Conservation (phyloP, 306 rosid genomes). For the Trifolium dubium region DNA sequence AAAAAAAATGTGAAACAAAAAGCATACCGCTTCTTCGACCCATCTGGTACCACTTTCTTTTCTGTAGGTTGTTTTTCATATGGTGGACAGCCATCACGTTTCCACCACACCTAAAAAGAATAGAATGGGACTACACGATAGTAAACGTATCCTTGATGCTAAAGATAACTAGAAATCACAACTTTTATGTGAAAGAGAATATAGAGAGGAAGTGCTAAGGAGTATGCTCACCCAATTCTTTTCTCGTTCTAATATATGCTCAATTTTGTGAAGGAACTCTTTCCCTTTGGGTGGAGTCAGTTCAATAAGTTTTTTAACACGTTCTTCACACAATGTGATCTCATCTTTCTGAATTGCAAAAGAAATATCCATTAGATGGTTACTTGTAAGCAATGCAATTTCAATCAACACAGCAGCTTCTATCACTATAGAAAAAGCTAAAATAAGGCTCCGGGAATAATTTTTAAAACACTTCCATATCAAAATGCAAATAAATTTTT, state of each 20-base stretch:
- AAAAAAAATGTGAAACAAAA: conserved; percentile 26
- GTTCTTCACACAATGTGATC: conserved; percentile 81
- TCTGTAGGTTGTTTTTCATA: conserved; percentile 84
- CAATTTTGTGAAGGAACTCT: conserved; percentile 79
- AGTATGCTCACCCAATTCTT: conserved; percentile 84
- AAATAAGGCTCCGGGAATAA: neutral
- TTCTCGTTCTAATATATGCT: conserved; percentile 92
- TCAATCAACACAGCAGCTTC: conserved; percentile 32
- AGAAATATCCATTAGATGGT: conserved; percentile 26
- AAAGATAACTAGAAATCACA: conserved; percentile 9
- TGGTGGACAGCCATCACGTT: conserved; percentile 94
- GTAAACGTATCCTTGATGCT: conserved; percentile 1
- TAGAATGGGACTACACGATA: conserved; percentile 12
- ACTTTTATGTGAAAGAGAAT: conserved; percentile 15
- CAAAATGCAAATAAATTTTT: neutral
- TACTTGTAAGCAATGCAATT: conserved; percentile 19
- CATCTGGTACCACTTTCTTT: conserved; percentile 74
- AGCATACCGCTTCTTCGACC: conserved; percentile 80
- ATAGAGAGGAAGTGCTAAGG: conserved; percentile 16
- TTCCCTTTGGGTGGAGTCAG: conserved; percentile 90
- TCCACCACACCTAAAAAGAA: conserved; percentile 90
- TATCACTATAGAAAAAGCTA: conserved; percentile 7
- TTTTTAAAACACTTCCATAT: neutral
- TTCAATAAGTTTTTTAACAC: conserved; percentile 80
- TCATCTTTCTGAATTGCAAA: conserved; percentile 78